Base-by-base conservation (phyloP, 441 rosid species). In the Raphanus hybrid region DNA sequence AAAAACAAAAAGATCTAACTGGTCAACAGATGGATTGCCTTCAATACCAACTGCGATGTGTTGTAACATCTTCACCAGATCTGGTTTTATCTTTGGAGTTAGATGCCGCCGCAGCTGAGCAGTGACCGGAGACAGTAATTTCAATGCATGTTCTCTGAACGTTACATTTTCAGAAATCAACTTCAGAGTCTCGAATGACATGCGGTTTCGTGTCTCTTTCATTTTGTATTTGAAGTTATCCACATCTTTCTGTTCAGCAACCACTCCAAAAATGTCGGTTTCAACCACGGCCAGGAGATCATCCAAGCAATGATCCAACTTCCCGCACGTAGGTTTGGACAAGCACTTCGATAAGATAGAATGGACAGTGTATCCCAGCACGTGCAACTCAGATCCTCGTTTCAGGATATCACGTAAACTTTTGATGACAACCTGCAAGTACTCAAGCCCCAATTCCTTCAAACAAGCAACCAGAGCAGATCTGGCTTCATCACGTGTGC, bases 231-330 rank as follows among this genome's bases (percentile, higher is more conserved):
- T 88, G 71, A 92, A 90, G 85, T 91, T 92, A 29, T 85, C 92
- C 80, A 86, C 98, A 73, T 92, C 98, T 75, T 92, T 96, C 85
- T 96, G 91, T 84, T 94, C 98, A 11, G 95, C 87, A 81, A 94
- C 98, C 82, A 90, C 89, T 75, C 98, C 98, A 73, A 96, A 91
- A 82, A 94, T 91, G 76, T 94, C 96, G 34, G 76, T 87, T 82
- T 86, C 91, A 65, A 90, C 96, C 58, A 90, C 91, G 54, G 85
- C 71, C 34, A 92, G 93, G 71, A 96, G 96, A 81, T 92, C 98
- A 43, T 78, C 87, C 86, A 91, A 77, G 83, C 98, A 94, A 78
- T 90, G 87, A 85, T 96, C 99, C 79, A 96, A 83, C 75, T 83
- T 90, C 76, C 90, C 92, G 78, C 73, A 35, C 6, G 72, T 68